These are phyloP conservation scores for Puccinia hordei DNA, from an alignment of 1,284 basidiomycete species.

Conservation along the genomic window DNA sequence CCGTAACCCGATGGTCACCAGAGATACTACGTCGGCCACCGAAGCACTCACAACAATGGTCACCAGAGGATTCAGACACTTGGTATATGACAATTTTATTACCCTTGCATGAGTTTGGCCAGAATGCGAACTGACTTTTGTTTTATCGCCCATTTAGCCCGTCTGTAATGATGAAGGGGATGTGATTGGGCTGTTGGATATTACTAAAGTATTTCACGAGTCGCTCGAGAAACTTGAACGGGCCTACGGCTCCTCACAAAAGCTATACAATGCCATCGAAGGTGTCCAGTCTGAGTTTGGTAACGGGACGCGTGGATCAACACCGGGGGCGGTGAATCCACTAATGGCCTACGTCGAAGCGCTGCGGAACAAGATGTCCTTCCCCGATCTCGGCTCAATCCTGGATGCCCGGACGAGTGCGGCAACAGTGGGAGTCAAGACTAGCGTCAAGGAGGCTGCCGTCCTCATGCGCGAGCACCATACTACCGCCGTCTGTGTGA, in stretches of 20 bases:
- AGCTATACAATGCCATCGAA: slow-evolving; percentile 92
- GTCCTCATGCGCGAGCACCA: slow-evolving; percentile 94
- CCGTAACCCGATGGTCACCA: slow-evolving; percentile 96
- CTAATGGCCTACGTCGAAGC: slow-evolving; percentile 97
- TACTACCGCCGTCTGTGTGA: slow-evolving; percentile 97
- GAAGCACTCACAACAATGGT: slow-evolving; percentile 99
- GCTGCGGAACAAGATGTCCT: slow-evolving; percentile 88
- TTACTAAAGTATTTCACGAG: slow-evolving; percentile 99
- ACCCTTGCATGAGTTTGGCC: slow-evolving; percentile 53
- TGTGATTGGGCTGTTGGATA: slow-evolving; percentile 96
- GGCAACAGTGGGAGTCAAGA: slow-evolving; percentile 91
- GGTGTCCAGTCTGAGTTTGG: slow-evolving; percentile 97
- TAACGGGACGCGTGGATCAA: slow-evolving; percentile 64
- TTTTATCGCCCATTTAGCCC: slow-evolving; percentile 61
- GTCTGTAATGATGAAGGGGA: slow-evolving; percentile 98
- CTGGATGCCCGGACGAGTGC: slow-evolving; percentile 92
- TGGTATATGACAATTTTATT: slow-evolving; percentile 61
- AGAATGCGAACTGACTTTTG: background rate
- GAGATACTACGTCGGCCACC: slow-evolving; percentile 95
- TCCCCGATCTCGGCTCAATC: slow-evolving; percentile 92
- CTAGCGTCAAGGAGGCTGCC: slow-evolving; percentile 93
- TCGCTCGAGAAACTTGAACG: slow-evolving; percentile 98
- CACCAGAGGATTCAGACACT: slow-evolving; percentile 89
- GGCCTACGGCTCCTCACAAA: slow-evolving; percentile 91
- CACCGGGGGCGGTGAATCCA: slow-evolving; percentile 66